Base-by-base conservation (phyloP, 495 filamentous ascomycete species). In the Trichoderma gamsii region DNA sequence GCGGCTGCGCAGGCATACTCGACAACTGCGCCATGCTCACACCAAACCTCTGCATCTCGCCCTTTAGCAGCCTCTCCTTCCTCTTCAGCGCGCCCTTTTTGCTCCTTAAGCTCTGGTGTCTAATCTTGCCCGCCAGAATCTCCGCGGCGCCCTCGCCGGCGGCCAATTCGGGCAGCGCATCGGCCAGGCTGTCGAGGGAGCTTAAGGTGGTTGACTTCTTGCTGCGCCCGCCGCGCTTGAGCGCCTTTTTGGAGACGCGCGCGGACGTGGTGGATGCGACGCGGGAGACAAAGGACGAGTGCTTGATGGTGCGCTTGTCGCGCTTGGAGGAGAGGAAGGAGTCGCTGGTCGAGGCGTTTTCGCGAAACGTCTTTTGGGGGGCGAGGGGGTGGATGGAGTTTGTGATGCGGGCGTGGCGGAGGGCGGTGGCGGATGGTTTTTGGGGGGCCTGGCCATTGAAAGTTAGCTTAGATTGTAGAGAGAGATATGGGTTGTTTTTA, bases 41-140 rank as follows among this genome's bases (percentile, higher is more conserved):
- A 68, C 84, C 87, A 73, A 97, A 97, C 68, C 93, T 81, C 76
- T 92, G 87, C 74, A 89, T 86, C 83, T 98, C 94, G 70, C 81
- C 76, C 76, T 79, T 85, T 65, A 96, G 89, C 35, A 97, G 51
- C 76, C 85, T 87, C 76, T 92, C 91, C 79, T 89, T 93, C 71
- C 86, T 82, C 84, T 92, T 96, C 80, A 91, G 81, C 16, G 92
- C 91, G 0, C 94, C 93, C 0, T 90, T 91, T 65, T 88, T 78
- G 66, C 82, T 86, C 73, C 84, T 88, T 67, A 98, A 71, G 61
- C 87, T 91, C 78, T 87, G 88, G 56, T 88, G 87, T 68, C 86
- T 81, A 65, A 91, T 84, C 70, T 85, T 83, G 9, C 80, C 80
- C 65, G 77, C 75, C 23, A 75, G 68, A 21, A 75, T 72, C 73